Conservation (phyloP, 352 stramenopile species). For the Pilasporangium apinafurcum region DNA sequence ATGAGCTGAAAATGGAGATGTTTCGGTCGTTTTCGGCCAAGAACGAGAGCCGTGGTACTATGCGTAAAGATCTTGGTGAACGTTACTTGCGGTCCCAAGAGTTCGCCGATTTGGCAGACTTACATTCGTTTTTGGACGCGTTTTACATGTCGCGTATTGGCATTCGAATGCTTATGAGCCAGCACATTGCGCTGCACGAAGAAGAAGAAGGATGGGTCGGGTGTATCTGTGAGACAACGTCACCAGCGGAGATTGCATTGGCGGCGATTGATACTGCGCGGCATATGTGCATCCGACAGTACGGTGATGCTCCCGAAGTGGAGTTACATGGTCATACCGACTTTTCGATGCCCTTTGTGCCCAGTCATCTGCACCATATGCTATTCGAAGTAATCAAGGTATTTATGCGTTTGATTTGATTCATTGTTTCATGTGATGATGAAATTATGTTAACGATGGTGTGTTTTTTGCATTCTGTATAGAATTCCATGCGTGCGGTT, state of each 20-base stretch:
- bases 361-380: constrained; percentile 96
- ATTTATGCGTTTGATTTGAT: constrained; percentile 3
- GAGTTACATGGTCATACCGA: constrained; percentile 97
- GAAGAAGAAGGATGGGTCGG: constrained; percentile 82
- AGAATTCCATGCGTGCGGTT: constrained; percentile 98
- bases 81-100: constrained; percentile 71
- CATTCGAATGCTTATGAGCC: constrained; percentile 99
- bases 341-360: constrained; percentile 98
- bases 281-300: constrained; percentile 99
- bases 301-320: constrained; percentile 98
- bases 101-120: constrained; percentile 89
- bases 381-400: constrained; percentile 98
- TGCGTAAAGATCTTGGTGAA: constrained; percentile 52
- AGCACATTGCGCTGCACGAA: constrained; percentile 97
- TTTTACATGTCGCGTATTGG: constrained; percentile 99
- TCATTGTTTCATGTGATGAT: not conserved
- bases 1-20: constrained; percentile 93
- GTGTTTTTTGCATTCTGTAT: too few relatives aligned
- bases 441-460: too few relatives aligned
- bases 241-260: constrained; percentile 94
- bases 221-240: constrained; percentile 96
- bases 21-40: constrained; percentile 67
- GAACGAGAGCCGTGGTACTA: constrained; percentile 8
- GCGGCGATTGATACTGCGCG: constrained; percentile 96
- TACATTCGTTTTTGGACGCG: constrained; percentile 97